Evolutionary conservation across 768 basidiomycete genomes (phyloP).

Genomic region (Boletus edulis): DNA sequence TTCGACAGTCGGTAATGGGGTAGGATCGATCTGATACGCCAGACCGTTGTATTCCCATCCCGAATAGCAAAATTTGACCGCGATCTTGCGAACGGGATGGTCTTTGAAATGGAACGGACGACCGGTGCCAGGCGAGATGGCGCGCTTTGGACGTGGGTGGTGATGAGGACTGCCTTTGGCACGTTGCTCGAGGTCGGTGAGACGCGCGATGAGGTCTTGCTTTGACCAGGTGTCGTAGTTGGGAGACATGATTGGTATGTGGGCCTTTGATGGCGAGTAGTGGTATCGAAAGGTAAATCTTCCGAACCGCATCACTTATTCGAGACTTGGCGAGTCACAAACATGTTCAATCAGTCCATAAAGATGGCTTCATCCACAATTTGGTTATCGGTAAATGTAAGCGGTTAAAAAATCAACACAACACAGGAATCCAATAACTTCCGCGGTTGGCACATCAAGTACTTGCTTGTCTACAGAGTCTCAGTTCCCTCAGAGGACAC

Average conservation of each 20-base stretch:
- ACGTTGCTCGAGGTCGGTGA: background rate
- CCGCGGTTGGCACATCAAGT: no score
- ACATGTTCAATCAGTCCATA: no score
- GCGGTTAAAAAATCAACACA: no score
- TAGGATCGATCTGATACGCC: conserved; percentile 69
- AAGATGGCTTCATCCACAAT: no score
- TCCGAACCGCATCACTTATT: conserved; percentile 23
- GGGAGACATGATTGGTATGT: conserved; percentile 35
- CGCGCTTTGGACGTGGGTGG: conserved; percentile 6
- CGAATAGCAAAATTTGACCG: conserved; percentile 88
- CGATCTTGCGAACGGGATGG: conserved; percentile 84
- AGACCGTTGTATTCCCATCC: conserved; percentile 93
- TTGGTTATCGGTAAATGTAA: no score
- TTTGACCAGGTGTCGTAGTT: conserved; percentile 51
- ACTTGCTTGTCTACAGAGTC: no score
- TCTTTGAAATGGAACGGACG: conserved; percentile 62
- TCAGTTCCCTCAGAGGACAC: no score
- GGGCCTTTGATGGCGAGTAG: conserved; percentile 27
- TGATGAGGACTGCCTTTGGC: background rate
- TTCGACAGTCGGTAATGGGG: conserved; percentile 88
- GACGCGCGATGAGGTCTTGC: conserved; percentile 4
- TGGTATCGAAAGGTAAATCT: conserved; percentile 33
- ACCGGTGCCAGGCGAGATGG: conserved; percentile 17
- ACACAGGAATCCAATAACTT: no score
- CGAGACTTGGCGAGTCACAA: background rate